A percentile compares a stretch with the other conserved stretches of the same genome.
These are phyloP conservation scores for Avena atlantica DNA, from an alignment of 176 grass and related monocot genomes.

Conservation along the genomic window DNA sequence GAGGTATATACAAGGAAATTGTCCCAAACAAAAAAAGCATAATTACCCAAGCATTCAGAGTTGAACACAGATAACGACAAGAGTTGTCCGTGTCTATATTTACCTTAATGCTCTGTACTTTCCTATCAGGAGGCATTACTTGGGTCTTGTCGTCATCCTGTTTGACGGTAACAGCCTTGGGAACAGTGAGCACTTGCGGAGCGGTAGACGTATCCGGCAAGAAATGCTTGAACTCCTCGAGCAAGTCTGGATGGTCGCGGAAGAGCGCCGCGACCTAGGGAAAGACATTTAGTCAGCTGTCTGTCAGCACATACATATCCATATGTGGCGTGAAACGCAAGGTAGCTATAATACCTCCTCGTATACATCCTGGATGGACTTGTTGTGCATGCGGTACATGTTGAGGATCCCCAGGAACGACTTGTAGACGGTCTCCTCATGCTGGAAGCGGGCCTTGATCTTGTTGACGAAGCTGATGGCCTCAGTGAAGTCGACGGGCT, in stretches of 20 bases:
- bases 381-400: conserved; percentile 72
- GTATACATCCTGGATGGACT: conserved; percentile 73
- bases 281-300: neutral
- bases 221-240: conserved; percentile 79
- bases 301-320: neutral
- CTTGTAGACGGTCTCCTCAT: conserved; percentile 77
- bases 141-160: conserved; percentile 52
- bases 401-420: conserved; percentile 78
- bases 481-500: conserved; percentile 79
- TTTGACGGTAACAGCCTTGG: conserved; percentile 45
- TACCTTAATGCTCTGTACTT: conserved; percentile 41
- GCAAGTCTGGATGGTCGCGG: conserved; percentile 62
- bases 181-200: conserved; percentile 31
- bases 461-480: conserved; percentile 86
- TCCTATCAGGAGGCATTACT: conserved; percentile 44
- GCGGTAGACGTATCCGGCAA: conserved; percentile 58
- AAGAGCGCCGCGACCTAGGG: conserved; percentile 67
- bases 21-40: too few relatives aligned
- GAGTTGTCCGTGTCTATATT: neutral
- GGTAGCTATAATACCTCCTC: conserved; percentile 44
- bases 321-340: neutral
- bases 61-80: neutral
- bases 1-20: neutral
- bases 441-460: conserved; percentile 69
- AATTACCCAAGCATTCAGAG: neutral